A percentile compares a stretch with the other conserved stretches of the same genome.
Conservation (phyloP, 73 alveolate species). For the Symbiodinium natans region DNA sequence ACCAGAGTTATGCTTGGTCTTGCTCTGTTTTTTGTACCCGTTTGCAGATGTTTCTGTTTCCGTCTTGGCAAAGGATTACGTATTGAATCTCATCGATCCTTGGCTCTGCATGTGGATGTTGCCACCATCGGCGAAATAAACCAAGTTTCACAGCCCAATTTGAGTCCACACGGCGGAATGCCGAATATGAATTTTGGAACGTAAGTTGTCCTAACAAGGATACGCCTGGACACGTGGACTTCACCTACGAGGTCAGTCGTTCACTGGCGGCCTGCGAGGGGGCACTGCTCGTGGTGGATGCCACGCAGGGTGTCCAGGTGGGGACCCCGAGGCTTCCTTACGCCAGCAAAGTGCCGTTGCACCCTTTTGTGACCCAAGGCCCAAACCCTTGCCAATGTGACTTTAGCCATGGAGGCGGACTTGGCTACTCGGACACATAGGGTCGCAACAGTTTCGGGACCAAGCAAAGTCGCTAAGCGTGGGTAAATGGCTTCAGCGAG, state of each 20-base stretch:
- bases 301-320: conserved; percentile 95
- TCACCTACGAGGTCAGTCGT: conserved; percentile 96
- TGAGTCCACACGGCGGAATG: too few relatives aligned
- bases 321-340: neutral
- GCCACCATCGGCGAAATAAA: too few relatives aligned
- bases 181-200: too few relatives aligned
- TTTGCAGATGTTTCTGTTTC: too few relatives aligned
- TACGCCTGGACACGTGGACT: conserved; percentile 96
- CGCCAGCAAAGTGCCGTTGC: neutral
- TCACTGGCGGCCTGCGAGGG: conserved; percentile 97
- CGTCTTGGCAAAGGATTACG: conserved; percentile 31
- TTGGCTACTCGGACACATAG: conserved; percentile 5
- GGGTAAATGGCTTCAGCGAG: neutral
- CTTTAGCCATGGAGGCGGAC: conserved; percentile 94
- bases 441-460: too few relatives aligned
- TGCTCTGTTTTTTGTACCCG: too few relatives aligned
- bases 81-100: conserved; percentile 96
- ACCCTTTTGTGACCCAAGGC: conserved; percentile 90
- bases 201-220: neutral
- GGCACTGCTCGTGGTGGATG: conserved; percentile 95
- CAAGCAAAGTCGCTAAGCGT: neutral
- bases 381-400: conserved; percentile 95
- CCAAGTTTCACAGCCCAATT: too few relatives aligned
- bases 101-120: neutral
- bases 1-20: too few relatives aligned